Conservation (phyloP, 129 eudicot genomes). For the Tagetes erecta region DNA sequence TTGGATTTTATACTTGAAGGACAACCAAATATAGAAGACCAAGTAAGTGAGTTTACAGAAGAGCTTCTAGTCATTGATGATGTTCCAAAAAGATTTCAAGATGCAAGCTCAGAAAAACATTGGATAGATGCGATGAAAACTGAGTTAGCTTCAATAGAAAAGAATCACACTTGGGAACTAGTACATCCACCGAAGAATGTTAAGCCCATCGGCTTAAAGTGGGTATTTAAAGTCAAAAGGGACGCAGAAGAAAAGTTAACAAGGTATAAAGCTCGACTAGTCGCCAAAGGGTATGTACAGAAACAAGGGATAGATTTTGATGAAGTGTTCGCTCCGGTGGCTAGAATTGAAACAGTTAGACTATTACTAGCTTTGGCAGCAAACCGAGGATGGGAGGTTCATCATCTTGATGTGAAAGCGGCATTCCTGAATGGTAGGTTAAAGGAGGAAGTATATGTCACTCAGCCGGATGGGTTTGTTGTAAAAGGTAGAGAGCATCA, state of each 20-base stretch:
- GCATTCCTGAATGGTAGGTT: background rate
- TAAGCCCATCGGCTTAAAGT: background rate
- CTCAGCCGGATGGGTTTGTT: background rate
- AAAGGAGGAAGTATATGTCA: background rate
- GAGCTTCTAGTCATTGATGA: background rate
- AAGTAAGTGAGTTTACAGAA: background rate
- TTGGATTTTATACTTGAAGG: background rate
- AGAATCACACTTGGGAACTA: background rate
- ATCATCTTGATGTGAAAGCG: conserved; percentile 6
- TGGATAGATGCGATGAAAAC: background rate
- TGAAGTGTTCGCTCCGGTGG: background rate
- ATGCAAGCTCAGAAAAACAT: background rate
- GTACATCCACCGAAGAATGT: background rate
- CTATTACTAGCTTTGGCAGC: background rate
- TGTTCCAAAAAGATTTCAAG: background rate
- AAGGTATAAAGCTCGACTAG: background rate
- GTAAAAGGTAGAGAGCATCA: background rate
- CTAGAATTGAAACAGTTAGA: background rate
- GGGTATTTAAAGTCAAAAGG: background rate
- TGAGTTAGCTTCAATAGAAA: background rate
- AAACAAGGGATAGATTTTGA: background rate
- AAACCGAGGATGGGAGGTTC: background rate
- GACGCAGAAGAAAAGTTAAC: background rate
- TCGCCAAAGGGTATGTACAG: background rate
- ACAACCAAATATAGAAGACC: background rate